phyloP scores from a whole-genome alignment of 2,329 filamentous ascomycete genomes.

The Aspergillus sp. region DNA sequence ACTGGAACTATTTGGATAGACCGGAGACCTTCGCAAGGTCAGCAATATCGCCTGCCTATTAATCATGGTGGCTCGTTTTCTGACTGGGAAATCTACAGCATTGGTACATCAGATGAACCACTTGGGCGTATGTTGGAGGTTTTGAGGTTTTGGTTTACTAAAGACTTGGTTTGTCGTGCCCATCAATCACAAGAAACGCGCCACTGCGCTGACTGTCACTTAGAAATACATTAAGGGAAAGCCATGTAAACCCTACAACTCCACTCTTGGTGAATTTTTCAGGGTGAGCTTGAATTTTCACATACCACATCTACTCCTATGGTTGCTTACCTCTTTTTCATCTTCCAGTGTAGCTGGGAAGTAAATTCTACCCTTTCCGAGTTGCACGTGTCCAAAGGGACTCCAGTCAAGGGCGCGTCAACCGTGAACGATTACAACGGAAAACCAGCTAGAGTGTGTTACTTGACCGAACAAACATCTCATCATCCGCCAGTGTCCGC shows the following conservation, averaged over 20 bases:
- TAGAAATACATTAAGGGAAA: constrained; percentile 97
- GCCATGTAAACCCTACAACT: constrained; percentile 99
- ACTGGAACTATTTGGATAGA: constrained; percentile 97
- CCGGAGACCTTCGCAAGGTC: constrained; percentile 81
- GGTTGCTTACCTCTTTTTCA: background rate
- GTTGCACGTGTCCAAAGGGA: constrained; percentile 46
- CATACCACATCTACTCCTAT: background rate
- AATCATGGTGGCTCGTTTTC: constrained; percentile 24
- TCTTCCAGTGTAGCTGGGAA: constrained; percentile 83
- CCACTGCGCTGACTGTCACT: constrained; percentile 18
- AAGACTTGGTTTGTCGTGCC: constrained; percentile 66
- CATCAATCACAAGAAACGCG: background rate
- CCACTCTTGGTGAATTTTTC: constrained; percentile 95
- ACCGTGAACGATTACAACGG: constrained; percentile 35
- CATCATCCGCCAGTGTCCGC: constrained; percentile 97
- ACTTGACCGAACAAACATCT: constrained; percentile 95
- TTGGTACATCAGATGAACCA: constrained; percentile 86
- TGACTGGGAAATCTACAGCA: constrained; percentile 49
- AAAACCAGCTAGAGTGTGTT: constrained; percentile 74
- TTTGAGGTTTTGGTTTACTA: constrained; percentile 96
- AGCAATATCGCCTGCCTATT: constrained; percentile 26
- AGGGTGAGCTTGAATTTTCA: constrained; percentile 57
- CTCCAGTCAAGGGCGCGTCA: constrained; percentile 36
- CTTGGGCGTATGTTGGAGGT: constrained; percentile 94
- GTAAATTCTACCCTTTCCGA: constrained; percentile 74